phyloP scores from a whole-genome alignment of 495 filamentous ascomycete species.

The Aspergillus leporis region DNA sequence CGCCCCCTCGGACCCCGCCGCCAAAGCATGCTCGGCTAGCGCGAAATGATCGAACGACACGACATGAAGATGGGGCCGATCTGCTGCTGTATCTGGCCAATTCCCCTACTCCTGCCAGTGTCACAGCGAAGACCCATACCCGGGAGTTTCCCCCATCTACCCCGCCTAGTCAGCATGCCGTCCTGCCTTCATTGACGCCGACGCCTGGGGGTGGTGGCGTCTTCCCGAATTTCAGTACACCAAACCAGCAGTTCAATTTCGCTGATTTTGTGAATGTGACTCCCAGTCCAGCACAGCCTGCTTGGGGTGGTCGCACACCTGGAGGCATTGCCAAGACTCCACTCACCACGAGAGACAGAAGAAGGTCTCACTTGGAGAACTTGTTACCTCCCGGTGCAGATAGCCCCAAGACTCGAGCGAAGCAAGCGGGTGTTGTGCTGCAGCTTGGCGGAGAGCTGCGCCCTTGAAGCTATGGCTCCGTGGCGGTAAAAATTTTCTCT shows the following conservation, averaged over 20 bases:
- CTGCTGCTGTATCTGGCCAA: conserved; percentile 89
- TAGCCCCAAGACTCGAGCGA: conserved; percentile 33
- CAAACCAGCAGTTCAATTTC: conserved; percentile 81
- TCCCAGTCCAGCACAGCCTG: conserved; percentile 86
- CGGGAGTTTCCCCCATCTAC: conserved; percentile 75
- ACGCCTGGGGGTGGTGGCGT: conserved; percentile 69
- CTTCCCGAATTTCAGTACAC: conserved; percentile 58
- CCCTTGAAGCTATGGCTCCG: conserved; percentile 21
- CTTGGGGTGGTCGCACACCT: conserved; percentile 65
- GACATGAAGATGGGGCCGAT: conserved; percentile 83
- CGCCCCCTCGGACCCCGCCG: conserved; percentile 78
- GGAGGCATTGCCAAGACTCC: conserved; percentile 60
- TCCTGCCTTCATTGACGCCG: conserved; percentile 64
- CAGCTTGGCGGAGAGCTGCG: conserved; percentile 48
- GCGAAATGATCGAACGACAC: conserved; percentile 43
- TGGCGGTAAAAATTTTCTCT: conserved; percentile 9
- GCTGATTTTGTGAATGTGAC: conserved; percentile 97
- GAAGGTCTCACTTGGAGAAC: conserved; percentile 68
- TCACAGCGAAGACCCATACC: conserved; percentile 34
- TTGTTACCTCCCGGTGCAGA: conserved; percentile 53
- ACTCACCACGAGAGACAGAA: conserved; percentile 53
- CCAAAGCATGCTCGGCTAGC: conserved; percentile 60
- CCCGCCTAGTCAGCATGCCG: conserved; percentile 76
- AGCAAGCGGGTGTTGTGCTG: conserved; percentile 36
- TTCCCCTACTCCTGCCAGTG: conserved; percentile 80